Percentiles rank a stretch among this genome's conserved stretches.
Evolutionary conservation across 2,329 filamentous ascomycete species (phyloP).

Genomic region (Apiospora sp.): DNA sequence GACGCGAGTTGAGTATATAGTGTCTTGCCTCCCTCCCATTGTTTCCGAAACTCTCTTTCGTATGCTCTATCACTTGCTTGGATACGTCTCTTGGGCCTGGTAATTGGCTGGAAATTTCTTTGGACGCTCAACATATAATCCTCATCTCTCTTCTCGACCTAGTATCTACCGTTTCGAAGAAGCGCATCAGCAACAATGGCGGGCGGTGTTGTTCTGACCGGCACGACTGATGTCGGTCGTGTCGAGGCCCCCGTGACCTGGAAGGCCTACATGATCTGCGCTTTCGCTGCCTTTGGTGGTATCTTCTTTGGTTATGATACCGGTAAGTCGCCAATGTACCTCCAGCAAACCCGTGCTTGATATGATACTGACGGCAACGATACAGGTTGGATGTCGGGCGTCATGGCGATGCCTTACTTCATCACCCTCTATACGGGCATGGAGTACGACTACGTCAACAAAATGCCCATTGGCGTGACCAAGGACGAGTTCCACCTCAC

Average conservation of each 20-base stretch:
- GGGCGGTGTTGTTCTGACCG: conserved; percentile 40
- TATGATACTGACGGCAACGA: conserved; percentile 42
- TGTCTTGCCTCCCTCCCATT: neutral
- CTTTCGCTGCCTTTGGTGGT: conserved; percentile 45
- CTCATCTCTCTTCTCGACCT: neutral
- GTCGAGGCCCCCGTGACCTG: conserved; percentile 65
- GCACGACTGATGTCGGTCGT: conserved; percentile 58
- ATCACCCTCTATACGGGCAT: conserved; percentile 51
- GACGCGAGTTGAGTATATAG: conserved; percentile 5
- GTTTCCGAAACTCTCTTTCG: neutral
- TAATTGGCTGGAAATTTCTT: neutral
- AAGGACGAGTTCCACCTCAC: conserved; percentile 50
- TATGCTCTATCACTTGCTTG: neutral
- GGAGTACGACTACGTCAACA: conserved; percentile 39
- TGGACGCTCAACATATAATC: neutral
- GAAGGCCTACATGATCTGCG: conserved; percentile 55
- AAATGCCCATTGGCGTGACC: conserved; percentile 34
- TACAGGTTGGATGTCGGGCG: conserved; percentile 60
- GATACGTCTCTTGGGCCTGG: neutral
- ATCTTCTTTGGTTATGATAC: conserved; percentile 52
- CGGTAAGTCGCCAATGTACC: conserved; percentile 34
- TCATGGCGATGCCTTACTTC: conserved; percentile 50
- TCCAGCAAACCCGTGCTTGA: neutral
- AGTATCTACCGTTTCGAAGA: neutral
- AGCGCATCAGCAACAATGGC: conserved; percentile 36